These are phyloP conservation scores for Suillus placidus DNA, from an alignment of 768 basidiomycete species.

Conservation along the genomic window DNA sequence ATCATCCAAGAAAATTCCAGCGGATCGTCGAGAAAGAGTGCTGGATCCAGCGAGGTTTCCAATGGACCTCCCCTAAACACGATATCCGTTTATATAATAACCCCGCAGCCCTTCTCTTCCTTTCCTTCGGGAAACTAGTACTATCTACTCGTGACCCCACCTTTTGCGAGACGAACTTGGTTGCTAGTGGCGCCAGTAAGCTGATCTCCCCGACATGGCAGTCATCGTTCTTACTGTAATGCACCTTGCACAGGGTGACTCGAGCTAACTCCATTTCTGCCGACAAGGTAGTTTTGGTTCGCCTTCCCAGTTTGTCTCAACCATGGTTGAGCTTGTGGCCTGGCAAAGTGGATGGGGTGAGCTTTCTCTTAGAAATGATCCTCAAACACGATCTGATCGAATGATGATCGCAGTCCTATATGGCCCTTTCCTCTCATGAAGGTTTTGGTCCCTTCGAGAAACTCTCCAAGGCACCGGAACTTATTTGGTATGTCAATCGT, in stretches of 20 bases:
- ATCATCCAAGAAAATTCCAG: neutral
- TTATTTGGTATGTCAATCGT: neutral
- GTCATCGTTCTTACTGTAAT: neutral
- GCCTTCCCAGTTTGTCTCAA: neutral
- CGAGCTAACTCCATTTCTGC: neutral
- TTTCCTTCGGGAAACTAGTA: neutral
- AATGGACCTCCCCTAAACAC: conserved; percentile 7
- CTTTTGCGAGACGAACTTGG: neutral
- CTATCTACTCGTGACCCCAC: neutral
- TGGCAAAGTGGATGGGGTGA: neutral
- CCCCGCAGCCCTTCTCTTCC: neutral
- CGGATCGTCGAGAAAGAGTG: neutral
- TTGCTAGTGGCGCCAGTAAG: neutral
- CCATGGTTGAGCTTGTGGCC: neutral
- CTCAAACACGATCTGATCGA: neutral
- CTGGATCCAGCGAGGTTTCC: neutral
- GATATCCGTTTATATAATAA: conserved; percentile 3
- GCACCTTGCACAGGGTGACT: neutral
- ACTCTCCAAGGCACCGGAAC: neutral
- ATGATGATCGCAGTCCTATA: neutral
- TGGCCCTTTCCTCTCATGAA: neutral
- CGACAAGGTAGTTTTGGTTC: neutral
- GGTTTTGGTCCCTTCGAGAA: neutral
- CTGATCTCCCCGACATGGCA: neutral
- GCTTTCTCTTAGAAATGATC: neutral